phyloP scores from a whole-genome alignment of 768 basidiomycete genomes.

The Albatrellus ellisii region DNA sequence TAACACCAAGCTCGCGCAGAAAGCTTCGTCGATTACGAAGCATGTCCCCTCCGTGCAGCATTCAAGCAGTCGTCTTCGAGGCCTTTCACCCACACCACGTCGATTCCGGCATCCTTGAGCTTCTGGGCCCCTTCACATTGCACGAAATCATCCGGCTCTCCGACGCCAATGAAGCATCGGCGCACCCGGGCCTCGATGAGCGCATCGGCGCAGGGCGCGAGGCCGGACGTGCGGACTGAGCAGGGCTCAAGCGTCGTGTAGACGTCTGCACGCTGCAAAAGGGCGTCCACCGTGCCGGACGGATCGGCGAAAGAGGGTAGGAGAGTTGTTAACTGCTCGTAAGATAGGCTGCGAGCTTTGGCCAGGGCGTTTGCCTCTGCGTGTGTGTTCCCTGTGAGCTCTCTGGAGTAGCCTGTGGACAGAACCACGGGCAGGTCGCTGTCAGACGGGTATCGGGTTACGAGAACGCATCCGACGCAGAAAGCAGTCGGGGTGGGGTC shows the following conservation, averaged over 20 bases:
- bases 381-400: conserved; percentile 89
- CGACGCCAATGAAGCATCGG: conserved; percentile 78
- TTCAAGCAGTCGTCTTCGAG: conserved; percentile 71
- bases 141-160: conserved; percentile 92
- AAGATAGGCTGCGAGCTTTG: conserved; percentile 44
- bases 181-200: conserved; percentile 58
- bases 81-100: conserved; percentile 62
- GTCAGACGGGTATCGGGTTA: conserved; percentile 29
- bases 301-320: conserved; percentile 24
- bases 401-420: conserved; percentile 79
- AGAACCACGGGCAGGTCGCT: conserved; percentile 36
- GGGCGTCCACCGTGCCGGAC: conserved; percentile 27
- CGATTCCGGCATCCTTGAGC: conserved; percentile 55
- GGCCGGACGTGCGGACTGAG: conserved; percentile 76
- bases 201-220: conserved; percentile 76
- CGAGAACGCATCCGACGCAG: conserved; percentile 82
- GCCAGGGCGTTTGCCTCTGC: conserved; percentile 89
- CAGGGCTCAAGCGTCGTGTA: conserved; percentile 98
- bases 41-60: conserved; percentile 56
- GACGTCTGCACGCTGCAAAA: conserved; percentile 53
- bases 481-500: conserved; percentile 64
- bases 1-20: too few species aligned
- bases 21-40: not conserved
- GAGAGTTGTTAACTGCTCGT: conserved; percentile 28
- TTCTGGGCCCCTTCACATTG: conserved; percentile 76